Evolutionary conservation across 2,329 filamentous ascomycete genomes (phyloP).

Genomic region (Aaosphaeria arxii): DNA sequence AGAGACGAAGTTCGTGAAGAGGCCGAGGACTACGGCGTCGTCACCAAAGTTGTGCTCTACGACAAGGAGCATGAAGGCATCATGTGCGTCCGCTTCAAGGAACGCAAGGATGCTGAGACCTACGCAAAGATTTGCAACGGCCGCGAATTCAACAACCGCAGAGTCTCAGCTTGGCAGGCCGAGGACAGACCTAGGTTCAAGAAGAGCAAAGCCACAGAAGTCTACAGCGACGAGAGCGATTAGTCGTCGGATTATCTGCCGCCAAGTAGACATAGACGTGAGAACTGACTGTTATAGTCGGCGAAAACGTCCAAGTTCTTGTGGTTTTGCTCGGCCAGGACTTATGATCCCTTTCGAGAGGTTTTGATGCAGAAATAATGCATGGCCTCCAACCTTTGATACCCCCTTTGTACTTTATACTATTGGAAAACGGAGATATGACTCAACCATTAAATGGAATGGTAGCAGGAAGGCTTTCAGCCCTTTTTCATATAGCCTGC

Average conservation of each 20-base stretch:
- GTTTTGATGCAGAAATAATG: no score
- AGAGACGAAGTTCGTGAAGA: slow-evolving; percentile 93
- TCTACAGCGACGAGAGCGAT: slow-evolving; percentile 7
- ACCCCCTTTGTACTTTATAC: no score
- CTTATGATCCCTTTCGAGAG: no score
- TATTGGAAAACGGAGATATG: no score
- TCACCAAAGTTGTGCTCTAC: slow-evolving; percentile 88
- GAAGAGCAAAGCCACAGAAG: slow-evolving; percentile 13
- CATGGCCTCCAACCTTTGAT: no score
- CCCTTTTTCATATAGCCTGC: no score
- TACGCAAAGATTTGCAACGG: slow-evolving; percentile 22
- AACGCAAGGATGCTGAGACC: slow-evolving; percentile 58
- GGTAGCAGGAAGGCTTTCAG: no score
- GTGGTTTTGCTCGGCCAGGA: no score
- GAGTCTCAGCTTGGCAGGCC: slow-evolving; percentile 18
- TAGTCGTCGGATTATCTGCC: background rate
- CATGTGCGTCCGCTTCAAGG: slow-evolving; percentile 77
- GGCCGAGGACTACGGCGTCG: slow-evolving; percentile 78
- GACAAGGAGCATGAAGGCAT: slow-evolving; percentile 83
- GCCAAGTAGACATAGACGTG: background rate
- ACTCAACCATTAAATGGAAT: no score
- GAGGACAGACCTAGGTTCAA: slow-evolving; percentile 28
- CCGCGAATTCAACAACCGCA: slow-evolving; percentile 10
- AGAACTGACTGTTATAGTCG: background rate
- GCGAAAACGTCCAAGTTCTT: no score